Evolutionary conservation across 1,284 basidiomycete genomes (phyloP).

Genomic region (Tilletiopsis washingtonensis): DNA sequence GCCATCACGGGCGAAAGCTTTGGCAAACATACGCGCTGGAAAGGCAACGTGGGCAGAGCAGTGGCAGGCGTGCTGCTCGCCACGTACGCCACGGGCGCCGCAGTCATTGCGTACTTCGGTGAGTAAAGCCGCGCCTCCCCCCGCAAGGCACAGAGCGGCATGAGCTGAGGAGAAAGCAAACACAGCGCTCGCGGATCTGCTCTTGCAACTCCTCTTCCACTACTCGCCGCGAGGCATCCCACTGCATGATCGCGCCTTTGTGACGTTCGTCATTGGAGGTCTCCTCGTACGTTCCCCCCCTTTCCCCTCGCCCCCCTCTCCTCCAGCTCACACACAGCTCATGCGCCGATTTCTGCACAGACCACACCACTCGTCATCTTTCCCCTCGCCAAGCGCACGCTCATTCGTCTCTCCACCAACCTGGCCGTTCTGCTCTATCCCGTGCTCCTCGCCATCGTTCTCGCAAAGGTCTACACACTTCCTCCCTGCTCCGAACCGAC

Average conservation of each 20-base stretch:
- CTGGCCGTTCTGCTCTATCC: conserved; percentile 34
- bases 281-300: too few species aligned
- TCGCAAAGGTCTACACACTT: conserved; percentile 23
- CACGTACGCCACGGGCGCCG: conserved; percentile 38
- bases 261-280: conserved; percentile 38
- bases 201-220: conserved; percentile 41
- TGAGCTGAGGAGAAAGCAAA: too few species aligned
- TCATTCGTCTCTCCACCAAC: conserved; percentile 39
- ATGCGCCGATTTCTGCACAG: too few species aligned
- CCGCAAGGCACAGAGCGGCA: too few species aligned
- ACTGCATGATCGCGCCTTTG: conserved; percentile 38
- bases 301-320: background rate
- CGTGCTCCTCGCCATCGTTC: conserved; percentile 21
- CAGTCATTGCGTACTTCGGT: conserved; percentile 41
- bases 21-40: conserved; percentile 40
- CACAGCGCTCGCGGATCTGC: conserved; percentile 33
- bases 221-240: conserved; percentile 29
- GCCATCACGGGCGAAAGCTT: conserved; percentile 37
- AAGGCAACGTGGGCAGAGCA: conserved; percentile 29
- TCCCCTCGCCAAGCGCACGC: conserved; percentile 39
- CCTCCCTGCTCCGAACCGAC: conserved; percentile 1
- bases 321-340: too few species aligned
- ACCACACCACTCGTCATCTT: conserved; percentile 36
- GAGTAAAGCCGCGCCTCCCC: too few species aligned
- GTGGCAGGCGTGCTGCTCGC: conserved; percentile 28